Conservation (phyloP, 2,329 filamentous ascomycete species). For the Achaetomium macrosporum region DNA sequence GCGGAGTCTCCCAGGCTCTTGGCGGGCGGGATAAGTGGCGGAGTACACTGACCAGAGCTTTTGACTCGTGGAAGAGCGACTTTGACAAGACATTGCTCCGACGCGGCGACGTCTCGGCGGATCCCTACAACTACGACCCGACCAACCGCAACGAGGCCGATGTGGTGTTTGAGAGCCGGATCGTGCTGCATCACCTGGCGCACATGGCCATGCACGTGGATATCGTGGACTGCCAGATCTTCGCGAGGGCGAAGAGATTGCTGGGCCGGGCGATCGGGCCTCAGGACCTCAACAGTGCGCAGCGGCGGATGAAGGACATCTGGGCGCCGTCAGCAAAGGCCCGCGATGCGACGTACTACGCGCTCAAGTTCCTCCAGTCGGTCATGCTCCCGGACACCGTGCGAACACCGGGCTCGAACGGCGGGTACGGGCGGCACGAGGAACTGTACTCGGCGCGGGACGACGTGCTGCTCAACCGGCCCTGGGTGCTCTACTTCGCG, state of each 20-base stretch:
- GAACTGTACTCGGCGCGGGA: conserved; percentile 72
- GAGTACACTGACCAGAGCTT: conserved; percentile 74
- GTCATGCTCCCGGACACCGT: conserved; percentile 62
- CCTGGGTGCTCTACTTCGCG: conserved; percentile 94
- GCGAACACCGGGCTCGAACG: conserved; percentile 34
- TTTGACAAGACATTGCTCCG: conserved; percentile 74
- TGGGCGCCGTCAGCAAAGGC: conserved; percentile 89
- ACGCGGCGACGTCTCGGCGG: conserved; percentile 45
- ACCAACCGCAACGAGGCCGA: conserved; percentile 57
- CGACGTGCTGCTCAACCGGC: conserved; percentile 82
- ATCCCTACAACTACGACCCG: conserved; percentile 51
- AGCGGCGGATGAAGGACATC: conserved; percentile 74
- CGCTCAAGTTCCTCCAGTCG: conserved; percentile 79
- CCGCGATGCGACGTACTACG: conserved; percentile 87
- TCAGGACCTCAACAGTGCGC: conserved; percentile 72
- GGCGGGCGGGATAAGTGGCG: conserved; percentile 91
- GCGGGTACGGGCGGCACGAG: conserved; percentile 32
- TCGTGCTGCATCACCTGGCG: conserved; percentile 84
- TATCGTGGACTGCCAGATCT: conserved; percentile 95
- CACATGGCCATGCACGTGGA: conserved; percentile 99
- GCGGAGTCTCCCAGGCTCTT: conserved; percentile 66
- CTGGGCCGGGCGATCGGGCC: conserved; percentile 79
- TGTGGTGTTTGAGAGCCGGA: conserved; percentile 76
- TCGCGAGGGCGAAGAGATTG: conserved; percentile 77
- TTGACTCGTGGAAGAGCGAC: conserved; percentile 88